phyloP scores from a whole-genome alignment of 345 rosid species.

The Stellera chamaejasme region DNA sequence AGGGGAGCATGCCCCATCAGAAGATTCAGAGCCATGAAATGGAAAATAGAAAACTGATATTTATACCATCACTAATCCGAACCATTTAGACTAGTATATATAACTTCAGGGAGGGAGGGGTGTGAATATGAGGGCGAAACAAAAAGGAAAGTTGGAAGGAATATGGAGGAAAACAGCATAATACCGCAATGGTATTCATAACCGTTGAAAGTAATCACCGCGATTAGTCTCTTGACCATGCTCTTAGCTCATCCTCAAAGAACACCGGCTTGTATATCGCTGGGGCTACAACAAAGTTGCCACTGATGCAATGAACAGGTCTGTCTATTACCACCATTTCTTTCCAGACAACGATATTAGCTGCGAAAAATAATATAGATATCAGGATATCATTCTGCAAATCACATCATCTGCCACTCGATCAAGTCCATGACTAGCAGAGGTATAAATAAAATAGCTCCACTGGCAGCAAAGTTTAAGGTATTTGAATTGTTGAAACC shows the following conservation, averaged over 20 bases:
- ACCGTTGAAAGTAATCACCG: conserved; percentile 6
- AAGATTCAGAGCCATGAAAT: no score
- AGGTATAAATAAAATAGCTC: no score
- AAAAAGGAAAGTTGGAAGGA: background rate
- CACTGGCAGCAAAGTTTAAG: background rate
- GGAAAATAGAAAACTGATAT: no score
- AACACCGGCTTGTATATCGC: conserved; percentile 1
- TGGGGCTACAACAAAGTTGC: conserved; percentile 1
- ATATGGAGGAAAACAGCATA: background rate
- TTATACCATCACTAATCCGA: no score
- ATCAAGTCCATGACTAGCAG: no score
- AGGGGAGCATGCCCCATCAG: no score
- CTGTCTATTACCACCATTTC: conserved; percentile 20
- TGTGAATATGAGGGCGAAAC: background rate
- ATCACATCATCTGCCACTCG: no score
- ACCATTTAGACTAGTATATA: no score
- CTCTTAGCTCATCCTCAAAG: conserved; percentile 5
- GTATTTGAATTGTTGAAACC: no score
- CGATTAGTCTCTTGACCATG: conserved; percentile 8
- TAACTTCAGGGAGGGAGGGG: no score
- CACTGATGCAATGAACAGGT: background rate
- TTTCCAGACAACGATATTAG: conserved; percentile 50
- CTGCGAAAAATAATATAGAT: conserved; percentile 18
- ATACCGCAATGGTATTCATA: conserved; percentile 10
- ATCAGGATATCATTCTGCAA: background rate